phyloP scores from a whole-genome alignment of 192 early-diverging fungal genomes.

The Powellomyces hirtus region DNA sequence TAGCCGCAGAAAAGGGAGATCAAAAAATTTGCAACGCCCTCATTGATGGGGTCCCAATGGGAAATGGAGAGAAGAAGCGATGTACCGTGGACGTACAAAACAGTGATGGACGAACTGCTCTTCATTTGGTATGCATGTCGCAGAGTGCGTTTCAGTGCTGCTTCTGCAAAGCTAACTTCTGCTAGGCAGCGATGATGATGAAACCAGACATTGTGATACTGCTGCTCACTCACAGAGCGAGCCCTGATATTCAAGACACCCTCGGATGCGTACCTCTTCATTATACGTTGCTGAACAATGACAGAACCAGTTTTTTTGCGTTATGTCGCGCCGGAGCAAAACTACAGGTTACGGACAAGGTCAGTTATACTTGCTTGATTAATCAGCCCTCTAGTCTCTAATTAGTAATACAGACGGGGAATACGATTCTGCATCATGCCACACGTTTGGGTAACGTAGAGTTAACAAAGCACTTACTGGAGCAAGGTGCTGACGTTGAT shows the following conservation, averaged over 20 bases:
- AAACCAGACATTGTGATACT: slow-evolving; percentile 30
- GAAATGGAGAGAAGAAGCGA: neutral
- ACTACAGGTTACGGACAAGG: slow-evolving; percentile 33
- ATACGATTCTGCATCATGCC: slow-evolving; percentile 37
- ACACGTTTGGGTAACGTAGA: slow-evolving; percentile 14
- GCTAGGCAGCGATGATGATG: slow-evolving; percentile 27
- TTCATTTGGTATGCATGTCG: neutral
- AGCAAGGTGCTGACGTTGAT: neutral
- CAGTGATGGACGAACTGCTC: slow-evolving; percentile 6
- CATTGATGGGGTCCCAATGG: slow-evolving; percentile 14
- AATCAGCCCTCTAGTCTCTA: too few relatives aligned
- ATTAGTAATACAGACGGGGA: slow-evolving; percentile 28
- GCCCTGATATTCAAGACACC: slow-evolving; percentile 26
- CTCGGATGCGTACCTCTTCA: slow-evolving; percentile 34
- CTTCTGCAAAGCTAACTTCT: neutral
- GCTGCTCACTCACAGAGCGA: slow-evolving; percentile 29
- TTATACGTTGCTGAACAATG: slow-evolving; percentile 31
- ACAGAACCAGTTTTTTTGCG: slow-evolving; percentile 4
- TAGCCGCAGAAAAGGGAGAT: slow-evolving; percentile 29
- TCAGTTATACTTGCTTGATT: neutral
- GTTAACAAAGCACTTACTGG: slow-evolving; percentile 16
- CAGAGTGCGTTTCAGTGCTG: neutral
- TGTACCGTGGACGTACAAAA: slow-evolving; percentile 17
- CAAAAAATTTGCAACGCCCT: slow-evolving; percentile 23
- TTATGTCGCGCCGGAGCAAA: slow-evolving; percentile 4